Evolutionary conservation across 2,329 filamentous ascomycete genomes (phyloP).

Genomic region (Penicillium olsonii): DNA sequence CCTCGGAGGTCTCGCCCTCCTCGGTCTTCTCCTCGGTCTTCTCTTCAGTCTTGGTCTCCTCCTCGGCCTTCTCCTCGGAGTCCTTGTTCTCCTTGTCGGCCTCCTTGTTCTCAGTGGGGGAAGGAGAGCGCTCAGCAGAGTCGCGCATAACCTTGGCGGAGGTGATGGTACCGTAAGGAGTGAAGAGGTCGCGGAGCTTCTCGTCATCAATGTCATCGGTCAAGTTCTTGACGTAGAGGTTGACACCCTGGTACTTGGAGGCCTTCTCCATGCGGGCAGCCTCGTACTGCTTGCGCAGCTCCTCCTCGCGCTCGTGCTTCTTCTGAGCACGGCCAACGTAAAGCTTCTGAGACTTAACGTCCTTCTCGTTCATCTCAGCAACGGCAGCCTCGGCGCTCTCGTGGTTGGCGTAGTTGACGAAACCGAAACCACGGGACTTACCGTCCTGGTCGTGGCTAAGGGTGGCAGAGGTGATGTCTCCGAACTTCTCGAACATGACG

Average conservation of each 20-base stretch:
- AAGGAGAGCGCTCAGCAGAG: constrained; percentile 48
- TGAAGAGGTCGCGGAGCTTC: constrained; percentile 92
- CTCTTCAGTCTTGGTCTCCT: constrained; percentile 47
- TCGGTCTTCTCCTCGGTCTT: constrained; percentile 51
- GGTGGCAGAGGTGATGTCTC: constrained; percentile 93
- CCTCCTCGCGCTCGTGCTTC: constrained; percentile 99
- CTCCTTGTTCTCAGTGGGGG: constrained; percentile 54
- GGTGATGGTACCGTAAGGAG: constrained; percentile 89
- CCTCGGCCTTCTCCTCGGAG: constrained; percentile 44
- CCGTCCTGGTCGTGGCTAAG: constrained; percentile 85
- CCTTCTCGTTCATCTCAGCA: constrained; percentile 85
- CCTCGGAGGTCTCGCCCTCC: constrained; percentile 56
- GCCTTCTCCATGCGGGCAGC: constrained; percentile 97
- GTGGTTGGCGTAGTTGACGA: constrained; percentile 93
- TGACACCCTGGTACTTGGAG: constrained; percentile 98
- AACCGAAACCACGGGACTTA: constrained; percentile 93
- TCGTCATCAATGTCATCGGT: constrained; percentile 97
- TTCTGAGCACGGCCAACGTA: constrained; percentile 99
- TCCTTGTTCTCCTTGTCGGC: constrained; percentile 53
- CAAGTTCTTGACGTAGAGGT: constrained; percentile 99
- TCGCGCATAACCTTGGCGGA: constrained; percentile 99
- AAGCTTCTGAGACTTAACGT: constrained; percentile 91
- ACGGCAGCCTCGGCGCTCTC: constrained; percentile 84
- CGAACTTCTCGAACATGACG: constrained; percentile 85
- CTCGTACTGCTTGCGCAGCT: constrained; percentile 98